Evolutionary conservation across 1,284 basidiomycete species (phyloP), one percentile per base, ranked within the genome.

Genomic region (Erythrobasidium hasegawianum): DNA sequence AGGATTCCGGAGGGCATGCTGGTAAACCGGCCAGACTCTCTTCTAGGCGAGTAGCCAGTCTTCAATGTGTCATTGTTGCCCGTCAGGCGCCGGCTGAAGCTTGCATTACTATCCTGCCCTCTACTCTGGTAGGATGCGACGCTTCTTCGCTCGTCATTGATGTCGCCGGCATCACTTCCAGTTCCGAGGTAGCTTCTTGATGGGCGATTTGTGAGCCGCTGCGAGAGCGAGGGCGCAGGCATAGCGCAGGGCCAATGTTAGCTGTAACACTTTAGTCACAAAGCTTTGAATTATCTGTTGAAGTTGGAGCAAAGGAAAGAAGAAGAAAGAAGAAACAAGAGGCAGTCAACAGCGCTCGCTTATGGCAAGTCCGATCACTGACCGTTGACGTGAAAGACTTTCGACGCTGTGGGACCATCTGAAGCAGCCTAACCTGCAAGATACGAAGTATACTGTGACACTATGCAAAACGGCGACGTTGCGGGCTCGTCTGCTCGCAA

Each of bases 121-220:
- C 43, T 47, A 39, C 52, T 56, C 33, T 53, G 61, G 54, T 54
- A 64, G 24, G 61, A 64, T n/a, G 54, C 40, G 52, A 64, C 53
- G 18, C 50, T 54, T 29, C 33, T 43, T 39, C 40, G 47, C 43
- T 59, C 61, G 26, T 57, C 56, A 33, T 22, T 41, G 24, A 49
- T 40, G 39, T 39, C 50, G 18, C 56, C 62, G 33, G 54, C 56
- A 40, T 58, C 62, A 27, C 26, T 53, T 20, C 16, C 50, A 16
- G 33, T 41, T 55, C 53, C 55, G 62, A 65, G 62, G 56, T 65
- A 65, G 62, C 62, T 65, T 33, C 62, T 57, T 29, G 62, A 65
- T 2, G 62, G 62, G 27, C 39, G 49, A 41, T 65, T 65, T 43
- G 39, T 45, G 24, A 65, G 56, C 55, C 54, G 53, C 45, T 65